Evolutionary conservation across 106 monocot genomes (phyloP).

Genomic region (Amphibolis antarctica): DNA sequence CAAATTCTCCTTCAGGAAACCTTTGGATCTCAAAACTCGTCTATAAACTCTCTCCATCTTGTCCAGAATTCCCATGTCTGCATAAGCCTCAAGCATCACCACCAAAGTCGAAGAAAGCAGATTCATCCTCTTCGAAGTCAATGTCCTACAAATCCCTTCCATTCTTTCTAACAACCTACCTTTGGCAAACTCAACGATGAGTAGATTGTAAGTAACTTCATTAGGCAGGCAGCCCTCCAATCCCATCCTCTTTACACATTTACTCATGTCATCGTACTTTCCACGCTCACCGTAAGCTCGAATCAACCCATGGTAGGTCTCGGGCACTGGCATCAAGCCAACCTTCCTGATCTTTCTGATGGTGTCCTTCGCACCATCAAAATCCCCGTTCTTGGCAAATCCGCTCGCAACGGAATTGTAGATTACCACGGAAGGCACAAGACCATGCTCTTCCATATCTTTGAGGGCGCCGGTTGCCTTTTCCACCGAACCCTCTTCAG

Average conservation of each 20-base stretch:
- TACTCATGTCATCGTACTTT: slow-evolving; percentile 66
- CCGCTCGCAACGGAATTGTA: slow-evolving; percentile 56
- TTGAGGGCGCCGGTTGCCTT: slow-evolving; percentile 26
- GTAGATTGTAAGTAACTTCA: slow-evolving; percentile 52
- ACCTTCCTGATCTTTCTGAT: slow-evolving; percentile 37
- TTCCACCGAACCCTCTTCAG: slow-evolving; percentile 25
- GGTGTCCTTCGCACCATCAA: slow-evolving; percentile 23
- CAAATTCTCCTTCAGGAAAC: slow-evolving; percentile 38
- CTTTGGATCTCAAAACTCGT: slow-evolving; percentile 29
- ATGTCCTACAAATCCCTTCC: slow-evolving; percentile 38
- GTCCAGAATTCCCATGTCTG: slow-evolving; percentile 46
- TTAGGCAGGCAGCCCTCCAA: slow-evolving; percentile 41
- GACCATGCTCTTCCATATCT: slow-evolving; percentile 35
- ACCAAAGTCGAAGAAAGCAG: slow-evolving; percentile 34
- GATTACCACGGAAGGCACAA: slow-evolving; percentile 26
- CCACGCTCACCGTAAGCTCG: slow-evolving; percentile 41
- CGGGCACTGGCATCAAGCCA: slow-evolving; percentile 27
- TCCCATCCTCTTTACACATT: slow-evolving; percentile 57
- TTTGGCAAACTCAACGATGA: slow-evolving; percentile 44
- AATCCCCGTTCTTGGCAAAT: slow-evolving; percentile 36
- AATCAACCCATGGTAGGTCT: slow-evolving; percentile 65
- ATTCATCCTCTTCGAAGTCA: slow-evolving; percentile 53
- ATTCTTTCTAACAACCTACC: slow-evolving; percentile 48
- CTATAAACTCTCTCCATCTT: slow-evolving; percentile 43
- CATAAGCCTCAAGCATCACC: slow-evolving; percentile 62